Conservation (phyloP, 2,329 filamentous ascomycete genomes). For the Xylaria sp. region DNA sequence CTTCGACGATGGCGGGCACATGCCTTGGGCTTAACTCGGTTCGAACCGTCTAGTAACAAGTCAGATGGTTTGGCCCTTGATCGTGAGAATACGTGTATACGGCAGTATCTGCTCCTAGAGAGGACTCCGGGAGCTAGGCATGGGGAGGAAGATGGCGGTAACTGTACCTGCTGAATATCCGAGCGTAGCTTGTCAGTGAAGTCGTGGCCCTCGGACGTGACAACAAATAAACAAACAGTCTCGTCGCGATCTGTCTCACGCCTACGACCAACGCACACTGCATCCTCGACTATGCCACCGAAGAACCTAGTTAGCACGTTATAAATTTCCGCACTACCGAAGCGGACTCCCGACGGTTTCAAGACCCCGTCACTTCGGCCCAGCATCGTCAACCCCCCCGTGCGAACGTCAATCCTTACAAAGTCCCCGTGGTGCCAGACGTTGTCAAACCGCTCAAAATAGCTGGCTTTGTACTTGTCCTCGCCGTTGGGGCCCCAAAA, state of each 20-base stretch:
- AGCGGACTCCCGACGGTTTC: conserved; percentile 89
- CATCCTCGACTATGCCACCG: conserved; percentile 77
- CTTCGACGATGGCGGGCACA: conserved; percentile 82
- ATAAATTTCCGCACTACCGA: conserved; percentile 95
- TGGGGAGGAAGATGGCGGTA: not conserved
- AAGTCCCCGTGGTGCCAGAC: conserved; percentile 98
- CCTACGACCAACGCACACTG: conserved; percentile 83
- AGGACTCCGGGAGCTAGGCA: not conserved
- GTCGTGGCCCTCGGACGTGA: conserved; percentile 65
- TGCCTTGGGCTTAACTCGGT: conserved; percentile 85
- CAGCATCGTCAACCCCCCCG: conserved; percentile 85
- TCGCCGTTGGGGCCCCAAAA: conserved; percentile 81
- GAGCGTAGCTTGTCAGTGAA: conserved; percentile 66
- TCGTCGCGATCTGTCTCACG: conserved; percentile 77
- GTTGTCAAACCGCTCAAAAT: conserved; percentile 82
- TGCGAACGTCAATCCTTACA: conserved; percentile 69
- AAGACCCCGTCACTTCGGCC: conserved; percentile 91
- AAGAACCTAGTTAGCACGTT: conserved; percentile 90
- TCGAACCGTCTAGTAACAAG: conserved; percentile 58
- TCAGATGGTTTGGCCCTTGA: conserved; percentile 14
- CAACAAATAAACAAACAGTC: conserved; percentile 86
- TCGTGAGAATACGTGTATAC: too few species aligned
- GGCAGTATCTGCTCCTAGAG: too few species aligned
- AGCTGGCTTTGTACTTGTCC: conserved; percentile 79
- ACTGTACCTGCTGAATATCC: conserved; percentile 60